Percentiles rank a stretch among this genome's conserved stretches.
These are phyloP conservation scores for Xerocomellus chrysenteron DNA, from an alignment of 768 basidiomycete species.

Conservation along the genomic window DNA sequence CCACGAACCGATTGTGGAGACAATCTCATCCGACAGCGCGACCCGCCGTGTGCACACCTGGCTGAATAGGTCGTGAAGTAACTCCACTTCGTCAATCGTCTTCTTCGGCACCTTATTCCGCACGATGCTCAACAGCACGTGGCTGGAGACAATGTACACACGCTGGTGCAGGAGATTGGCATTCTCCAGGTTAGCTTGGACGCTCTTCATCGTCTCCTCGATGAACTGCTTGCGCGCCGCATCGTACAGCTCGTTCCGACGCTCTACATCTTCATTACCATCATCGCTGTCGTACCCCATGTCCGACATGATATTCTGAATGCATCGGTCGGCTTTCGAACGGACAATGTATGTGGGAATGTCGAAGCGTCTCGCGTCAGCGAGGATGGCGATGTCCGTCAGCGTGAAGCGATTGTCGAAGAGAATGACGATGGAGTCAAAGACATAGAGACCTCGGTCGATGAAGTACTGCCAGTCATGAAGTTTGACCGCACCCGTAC, in stretches of 20 bases:
- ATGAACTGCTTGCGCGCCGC: constrained; percentile 20
- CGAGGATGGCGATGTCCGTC: constrained; percentile 9
- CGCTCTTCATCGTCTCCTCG: constrained; percentile 18
- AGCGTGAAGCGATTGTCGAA: constrained; percentile 12
- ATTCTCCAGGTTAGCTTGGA: constrained; percentile 13
- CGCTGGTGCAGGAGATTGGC: constrained; percentile 17
- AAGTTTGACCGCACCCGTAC: background rate
- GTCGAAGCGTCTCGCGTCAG: constrained; percentile 1
- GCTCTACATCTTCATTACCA: constrained; percentile 2
- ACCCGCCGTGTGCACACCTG: background rate
- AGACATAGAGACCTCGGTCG: constrained; percentile 5
- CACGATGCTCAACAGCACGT: constrained; percentile 9
- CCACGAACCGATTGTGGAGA: too few relatives aligned
- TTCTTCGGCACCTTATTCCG: too few relatives aligned
- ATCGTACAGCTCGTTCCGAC: constrained; percentile 1
- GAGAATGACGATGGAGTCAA: constrained; percentile 7
- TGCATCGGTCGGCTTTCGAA: constrained; percentile 7
- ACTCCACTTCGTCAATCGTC: constrained; percentile 7
- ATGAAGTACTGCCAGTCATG: constrained; percentile 11
- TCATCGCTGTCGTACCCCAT: constrained; percentile 6
- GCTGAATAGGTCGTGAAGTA: constrained; percentile 3
- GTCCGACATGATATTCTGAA: constrained; percentile 4
- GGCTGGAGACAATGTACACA: constrained; percentile 28
- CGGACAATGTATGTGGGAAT: constrained; percentile 12
- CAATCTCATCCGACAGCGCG: background rate